These are phyloP conservation scores for Pseudopyricularia javanii DNA, from an alignment of 2,329 filamentous ascomycete species.

Conservation along the genomic window DNA sequence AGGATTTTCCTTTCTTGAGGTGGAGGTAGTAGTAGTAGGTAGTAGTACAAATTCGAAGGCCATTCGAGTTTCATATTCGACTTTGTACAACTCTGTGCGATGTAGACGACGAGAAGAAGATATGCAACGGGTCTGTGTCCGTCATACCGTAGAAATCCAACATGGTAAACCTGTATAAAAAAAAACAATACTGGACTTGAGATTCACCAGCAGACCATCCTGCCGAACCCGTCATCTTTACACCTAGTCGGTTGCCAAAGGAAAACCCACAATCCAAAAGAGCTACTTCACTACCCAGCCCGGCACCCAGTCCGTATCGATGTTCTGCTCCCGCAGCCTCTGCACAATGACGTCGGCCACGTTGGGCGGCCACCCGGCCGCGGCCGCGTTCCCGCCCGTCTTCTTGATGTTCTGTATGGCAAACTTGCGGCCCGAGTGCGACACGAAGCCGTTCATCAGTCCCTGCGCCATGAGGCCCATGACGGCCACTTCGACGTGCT, in stretches of 20 bases:
- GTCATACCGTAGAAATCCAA: no score
- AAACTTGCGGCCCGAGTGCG: slow-evolving; percentile 63
- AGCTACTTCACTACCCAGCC: slow-evolving; percentile 17
- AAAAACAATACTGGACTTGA: background rate
- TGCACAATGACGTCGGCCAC: slow-evolving; percentile 58
- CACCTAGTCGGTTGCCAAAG: background rate
- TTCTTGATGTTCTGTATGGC: slow-evolving; percentile 69
- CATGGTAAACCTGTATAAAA: background rate
- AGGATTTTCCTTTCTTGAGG: background rate
- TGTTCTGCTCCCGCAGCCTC: slow-evolving; percentile 45
- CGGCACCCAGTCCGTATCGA: slow-evolving; percentile 30
- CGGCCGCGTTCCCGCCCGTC: slow-evolving; percentile 36
- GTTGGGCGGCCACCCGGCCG: slow-evolving; percentile 57
- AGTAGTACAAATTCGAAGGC: no score
- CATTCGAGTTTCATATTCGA: no score
- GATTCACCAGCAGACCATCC: background rate
- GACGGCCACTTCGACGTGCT: slow-evolving; percentile 67
- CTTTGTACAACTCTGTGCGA: no score
- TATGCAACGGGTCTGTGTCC: no score
- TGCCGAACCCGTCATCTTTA: background rate
- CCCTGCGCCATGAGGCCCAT: slow-evolving; percentile 69
- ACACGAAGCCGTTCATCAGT: slow-evolving; percentile 72
- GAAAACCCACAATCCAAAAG: background rate
- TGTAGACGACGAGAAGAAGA: no score
- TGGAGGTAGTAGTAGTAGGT: background rate